phyloP scores from a whole-genome alignment of 148 eudicot genomes.

The Dysphania ambrosioides region DNA sequence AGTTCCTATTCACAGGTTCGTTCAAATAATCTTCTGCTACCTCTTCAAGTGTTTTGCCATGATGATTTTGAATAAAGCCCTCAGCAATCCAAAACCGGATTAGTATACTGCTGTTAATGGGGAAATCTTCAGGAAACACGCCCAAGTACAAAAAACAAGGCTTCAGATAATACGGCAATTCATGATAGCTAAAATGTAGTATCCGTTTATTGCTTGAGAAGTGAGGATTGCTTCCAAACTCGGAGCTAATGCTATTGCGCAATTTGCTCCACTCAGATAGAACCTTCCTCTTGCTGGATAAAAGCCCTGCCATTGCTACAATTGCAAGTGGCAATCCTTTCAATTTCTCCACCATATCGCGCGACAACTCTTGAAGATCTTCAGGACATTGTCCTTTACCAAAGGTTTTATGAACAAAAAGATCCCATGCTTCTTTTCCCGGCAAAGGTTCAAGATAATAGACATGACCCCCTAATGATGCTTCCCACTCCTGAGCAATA shows the following conservation, averaged over 20 bases:
- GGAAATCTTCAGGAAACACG: constrained; percentile 21
- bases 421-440: not conserved
- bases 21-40: constrained; percentile 11
- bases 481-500: not conserved
- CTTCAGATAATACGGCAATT: constrained; percentile 10
- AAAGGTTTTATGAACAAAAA: constrained; percentile 4
- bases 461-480: not conserved
- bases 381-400: not conserved
- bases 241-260: not conserved
- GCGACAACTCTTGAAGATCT: not conserved
- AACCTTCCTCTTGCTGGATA: constrained; percentile 3
- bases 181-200: constrained; percentile 15
- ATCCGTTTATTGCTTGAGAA: not conserved
- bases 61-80: not conserved
- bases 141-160: constrained; percentile 18
- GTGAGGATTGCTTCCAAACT: not conserved
- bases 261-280: constrained; percentile 7
- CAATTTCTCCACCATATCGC: not conserved
- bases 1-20: constrained; percentile 6
- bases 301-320: constrained; percentile 13
- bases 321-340: constrained; percentile 16
- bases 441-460: not conserved
- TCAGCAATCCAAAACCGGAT: constrained; percentile 23
- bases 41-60: constrained; percentile 6
- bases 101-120: not conserved